A percentile compares a stretch with the other conserved stretches of the same genome.
Evolutionary conservation across 1,139 yeast genomes (phyloP).

Genomic region (Komagataea norvegica): DNA sequence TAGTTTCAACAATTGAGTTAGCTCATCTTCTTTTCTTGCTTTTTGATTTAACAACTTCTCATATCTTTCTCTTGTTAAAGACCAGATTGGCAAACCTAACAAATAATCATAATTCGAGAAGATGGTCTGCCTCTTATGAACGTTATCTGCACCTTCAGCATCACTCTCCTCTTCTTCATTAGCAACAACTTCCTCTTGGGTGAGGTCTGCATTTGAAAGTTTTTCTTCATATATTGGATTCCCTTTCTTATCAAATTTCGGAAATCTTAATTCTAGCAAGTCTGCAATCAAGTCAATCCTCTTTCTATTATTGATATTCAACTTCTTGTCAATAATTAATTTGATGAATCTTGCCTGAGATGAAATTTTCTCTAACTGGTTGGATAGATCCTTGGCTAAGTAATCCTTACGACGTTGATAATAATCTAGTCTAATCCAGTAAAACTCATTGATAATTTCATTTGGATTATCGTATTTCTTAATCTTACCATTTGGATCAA

Average conservation of each 20-base stretch:
- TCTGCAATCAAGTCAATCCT: conserved; percentile 60
- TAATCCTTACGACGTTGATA: conserved; percentile 89
- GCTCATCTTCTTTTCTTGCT: conserved; percentile 67
- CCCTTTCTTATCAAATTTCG: conserved; percentile 69
- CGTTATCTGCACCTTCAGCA: conserved; percentile 29
- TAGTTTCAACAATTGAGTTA: conserved; percentile 58
- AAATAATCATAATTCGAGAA: conserved; percentile 67
- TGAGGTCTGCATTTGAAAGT: conserved; percentile 33
- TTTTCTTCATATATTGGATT: conserved; percentile 42
- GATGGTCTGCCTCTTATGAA: conserved; percentile 33
- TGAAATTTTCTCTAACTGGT: conserved; percentile 66
- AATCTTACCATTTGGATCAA: conserved; percentile 88
- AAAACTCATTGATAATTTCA: conserved; percentile 81
- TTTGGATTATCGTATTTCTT: conserved; percentile 71
- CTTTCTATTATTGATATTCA: conserved; percentile 71
- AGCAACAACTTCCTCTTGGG: conserved; percentile 30
- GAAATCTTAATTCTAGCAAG: conserved; percentile 61
- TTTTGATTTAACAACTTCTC: conserved; percentile 71
- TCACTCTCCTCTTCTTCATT: conserved; percentile 33
- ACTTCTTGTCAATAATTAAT: conserved; percentile 72
- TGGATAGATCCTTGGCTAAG: conserved; percentile 63
- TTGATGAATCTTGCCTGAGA: conserved; percentile 91
- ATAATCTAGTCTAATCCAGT: conserved; percentile 77
- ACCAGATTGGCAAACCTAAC: conserved; percentile 89
- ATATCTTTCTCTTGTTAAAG: conserved; percentile 84